Base-by-base conservation (phyloP, 164 flowering plant genomes). In the Stephania yunnanensis region DNA sequence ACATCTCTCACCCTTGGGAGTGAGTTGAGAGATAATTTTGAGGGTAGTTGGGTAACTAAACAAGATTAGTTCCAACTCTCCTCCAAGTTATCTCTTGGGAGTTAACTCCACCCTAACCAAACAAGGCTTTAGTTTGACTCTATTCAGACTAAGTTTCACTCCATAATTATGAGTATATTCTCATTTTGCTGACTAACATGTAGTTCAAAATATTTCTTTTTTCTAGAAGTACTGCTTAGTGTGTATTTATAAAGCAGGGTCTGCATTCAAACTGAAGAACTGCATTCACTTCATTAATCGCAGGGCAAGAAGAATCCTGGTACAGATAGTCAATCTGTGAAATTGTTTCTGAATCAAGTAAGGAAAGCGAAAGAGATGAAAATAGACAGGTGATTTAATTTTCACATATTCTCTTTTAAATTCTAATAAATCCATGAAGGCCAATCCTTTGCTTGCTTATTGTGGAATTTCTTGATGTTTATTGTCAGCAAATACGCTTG, bases 281-380 rank as follows among this genome's bases (percentile, higher is more conserved):
- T 52, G 42, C 31, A 25, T 68, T 12, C 42, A 31, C 30, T 17
- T 55, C 48, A 9, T 19, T 42, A 8, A 58, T 73, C 75, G 64
- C 88, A 95, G 99, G 99, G 99, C 46, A 95, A 93, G 86, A 93
- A 83, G 75, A 95, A 95, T 81, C 99, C 99, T n/a, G 94, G 91
- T 31, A 93, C 97, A 64, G 90, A 92, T 71, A 74, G 66, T 9
- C 80, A 85, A 12, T 82, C 98, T 70, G 99, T 93, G 50, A 72
- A 76, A 77, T 79, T 80, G 25, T 95, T 93, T 82, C 73, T 95
- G 84, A 70, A 87, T 15, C 86, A 87, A 87, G 95, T 95, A 68
- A 82, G 11, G 88, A 76, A 76, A 45, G 95, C 99, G 29, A 90
- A 84, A 77, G 98, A 91, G 84, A 93, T 93, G 96, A 90, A 87